Percentiles rank a stretch among this genome's conserved stretches.
Conservation (phyloP, 306 rosid genomes). For the Glycine tomentella region DNA sequence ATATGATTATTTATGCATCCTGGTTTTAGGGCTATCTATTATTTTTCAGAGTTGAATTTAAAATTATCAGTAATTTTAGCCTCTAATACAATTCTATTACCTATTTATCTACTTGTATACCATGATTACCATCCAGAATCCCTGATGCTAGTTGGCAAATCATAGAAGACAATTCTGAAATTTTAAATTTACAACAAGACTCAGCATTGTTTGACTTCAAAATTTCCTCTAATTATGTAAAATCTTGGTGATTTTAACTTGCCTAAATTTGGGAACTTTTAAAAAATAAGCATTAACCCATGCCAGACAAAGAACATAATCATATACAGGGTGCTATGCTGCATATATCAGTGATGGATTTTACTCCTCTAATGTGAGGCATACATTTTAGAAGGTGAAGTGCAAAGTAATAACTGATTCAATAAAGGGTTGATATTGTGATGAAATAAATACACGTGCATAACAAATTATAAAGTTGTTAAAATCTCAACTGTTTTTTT, state of each 20-base stretch:
- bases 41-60: slow-evolving; percentile 25
- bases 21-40: slow-evolving; percentile 16
- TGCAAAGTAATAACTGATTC: background rate
- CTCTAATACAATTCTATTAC: background rate
- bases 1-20: background rate
- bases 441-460: background rate
- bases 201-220: slow-evolving; percentile 9
- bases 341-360: slow-evolving; percentile 28
- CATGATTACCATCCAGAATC: slow-evolving; percentile 2
- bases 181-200: slow-evolving; percentile 25
- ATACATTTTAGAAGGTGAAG: background rate
- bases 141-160: slow-evolving; percentile 4
- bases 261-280: background rate
- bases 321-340: slow-evolving; percentile 5
- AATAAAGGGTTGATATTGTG: slow-evolving; percentile 13
- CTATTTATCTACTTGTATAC: background rate
- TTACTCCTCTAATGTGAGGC: slow-evolving; percentile 10
- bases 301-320: slow-evolving; percentile 19
- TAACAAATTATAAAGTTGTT: background rate
- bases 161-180: slow-evolving; percentile 11
- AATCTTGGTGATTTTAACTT: slow-evolving; percentile 11
- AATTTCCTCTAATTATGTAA: slow-evolving; percentile 2
- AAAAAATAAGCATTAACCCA: background rate
- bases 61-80: slow-evolving; percentile 16
- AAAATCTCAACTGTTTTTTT: background rate